Conservation (phyloP, 2,329 filamentous ascomycete species). For the Scytalidium sp. region DNA sequence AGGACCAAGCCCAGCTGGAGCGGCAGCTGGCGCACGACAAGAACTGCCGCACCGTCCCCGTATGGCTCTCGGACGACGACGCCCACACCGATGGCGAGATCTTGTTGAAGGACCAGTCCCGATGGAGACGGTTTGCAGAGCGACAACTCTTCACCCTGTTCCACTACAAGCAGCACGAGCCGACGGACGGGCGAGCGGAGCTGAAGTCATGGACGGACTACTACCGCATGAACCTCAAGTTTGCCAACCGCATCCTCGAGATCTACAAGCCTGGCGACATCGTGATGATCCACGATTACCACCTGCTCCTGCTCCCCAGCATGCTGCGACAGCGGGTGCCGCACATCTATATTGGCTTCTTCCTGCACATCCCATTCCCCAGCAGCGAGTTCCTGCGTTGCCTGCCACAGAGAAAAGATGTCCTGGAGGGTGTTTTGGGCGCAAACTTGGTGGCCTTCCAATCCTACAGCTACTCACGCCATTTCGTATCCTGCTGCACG, state of each 20-base stretch:
- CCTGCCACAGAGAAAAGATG: slow-evolving; percentile 81
- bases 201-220: slow-evolving; percentile 89
- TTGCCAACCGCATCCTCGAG: slow-evolving; percentile 84
- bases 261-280: slow-evolving; percentile 91
- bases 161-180: slow-evolving; percentile 94
- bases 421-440: slow-evolving; percentile 85
- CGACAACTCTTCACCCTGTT: slow-evolving; percentile 89
- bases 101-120: slow-evolving; percentile 73
- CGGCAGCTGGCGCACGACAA: slow-evolving; percentile 68
- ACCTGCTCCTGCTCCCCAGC: slow-evolving; percentile 84
- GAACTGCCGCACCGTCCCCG: slow-evolving; percentile 76
- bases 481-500: slow-evolving; percentile 93
- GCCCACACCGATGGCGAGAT: slow-evolving; percentile 59
- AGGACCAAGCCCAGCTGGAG: slow-evolving; percentile 72
- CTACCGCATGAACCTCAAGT: slow-evolving; percentile 87
- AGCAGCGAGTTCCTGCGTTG: slow-evolving; percentile 95
- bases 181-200: slow-evolving; percentile 78
- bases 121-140: slow-evolving; percentile 90
- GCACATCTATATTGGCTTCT: slow-evolving; percentile 92
- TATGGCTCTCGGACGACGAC: slow-evolving; percentile 82
- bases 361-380: slow-evolving; percentile 89
- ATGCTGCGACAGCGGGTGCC: slow-evolving; percentile 83
- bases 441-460: slow-evolving; percentile 95
- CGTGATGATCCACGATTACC: slow-evolving; percentile 91
- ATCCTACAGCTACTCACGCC: slow-evolving; percentile 89